phyloP scores from a whole-genome alignment of 2,329 filamentous ascomycete genomes.

The Cyphellophora europaea region DNA sequence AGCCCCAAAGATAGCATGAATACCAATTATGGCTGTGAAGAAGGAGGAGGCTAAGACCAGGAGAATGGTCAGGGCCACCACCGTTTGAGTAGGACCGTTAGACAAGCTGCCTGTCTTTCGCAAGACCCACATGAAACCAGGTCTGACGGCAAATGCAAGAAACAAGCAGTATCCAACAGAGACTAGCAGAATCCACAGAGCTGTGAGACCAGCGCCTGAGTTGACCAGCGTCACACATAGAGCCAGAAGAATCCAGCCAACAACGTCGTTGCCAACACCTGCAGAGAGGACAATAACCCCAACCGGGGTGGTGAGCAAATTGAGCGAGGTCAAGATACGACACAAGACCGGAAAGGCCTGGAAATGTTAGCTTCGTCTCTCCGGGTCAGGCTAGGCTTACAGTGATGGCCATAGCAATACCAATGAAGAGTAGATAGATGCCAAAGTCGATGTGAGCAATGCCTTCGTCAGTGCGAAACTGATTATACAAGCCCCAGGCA shows the following conservation, averaged over 20 bases:
- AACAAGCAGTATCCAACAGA: conserved; percentile 68
- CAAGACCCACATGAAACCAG: conserved; percentile 65
- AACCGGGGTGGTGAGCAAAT: conserved; percentile 71
- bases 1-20: conserved; percentile 89
- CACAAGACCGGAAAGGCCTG: conserved; percentile 79
- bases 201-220: conserved; percentile 69
- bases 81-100: conserved; percentile 77
- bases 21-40: conserved; percentile 83
- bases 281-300: conserved; percentile 84
- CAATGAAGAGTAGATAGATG: conserved; percentile 69
- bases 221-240: conserved; percentile 92
- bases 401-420: conserved; percentile 88
- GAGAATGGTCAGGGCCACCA: conserved; percentile 73
- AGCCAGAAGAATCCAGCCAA: conserved; percentile 84
- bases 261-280: conserved; percentile 86
- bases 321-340: conserved; percentile 84
- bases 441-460: conserved; percentile 52
- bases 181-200: conserved; percentile 73
- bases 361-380: no score
- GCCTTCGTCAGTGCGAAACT: conserved; percentile 53
- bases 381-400: conserved; percentile 34
- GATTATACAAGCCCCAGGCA: conserved; percentile 68
- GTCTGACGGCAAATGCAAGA: conserved; percentile 62
- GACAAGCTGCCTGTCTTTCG: conserved; percentile 67
- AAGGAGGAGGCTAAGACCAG: conserved; percentile 71